Conservation (phyloP, 192 early-diverging fungal genomes). For the Neocallimastix lanati region DNA sequence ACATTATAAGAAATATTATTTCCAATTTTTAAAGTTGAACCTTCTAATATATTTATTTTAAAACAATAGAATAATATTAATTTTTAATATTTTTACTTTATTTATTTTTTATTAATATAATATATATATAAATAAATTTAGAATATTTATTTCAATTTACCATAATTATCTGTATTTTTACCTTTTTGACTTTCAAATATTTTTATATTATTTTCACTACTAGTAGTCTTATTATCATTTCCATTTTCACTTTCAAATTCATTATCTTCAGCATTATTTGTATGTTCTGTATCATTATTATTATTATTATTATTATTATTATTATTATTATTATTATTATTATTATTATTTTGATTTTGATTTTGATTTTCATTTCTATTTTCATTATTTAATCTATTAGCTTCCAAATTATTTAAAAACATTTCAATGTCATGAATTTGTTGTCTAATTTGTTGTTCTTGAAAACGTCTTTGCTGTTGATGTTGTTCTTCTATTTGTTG, state of each 20-base stretch:
- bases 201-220: background rate
- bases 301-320: too few relatives aligned
- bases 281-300: too few relatives aligned
- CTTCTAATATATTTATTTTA: too few relatives aligned
- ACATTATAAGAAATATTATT: too few relatives aligned
- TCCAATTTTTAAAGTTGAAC: too few relatives aligned
- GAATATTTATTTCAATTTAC: too few relatives aligned
- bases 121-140: too few relatives aligned
- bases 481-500: conserved; percentile 5
- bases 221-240: background rate
- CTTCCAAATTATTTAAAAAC: background rate
- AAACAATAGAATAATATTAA: too few relatives aligned
- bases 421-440: background rate
- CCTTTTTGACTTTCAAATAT: background rate
- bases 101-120: too few relatives aligned
- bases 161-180: background rate
- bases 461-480: conserved; percentile 5
- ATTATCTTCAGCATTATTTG: background rate
- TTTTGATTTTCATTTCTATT: background rate
- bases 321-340: too few relatives aligned
- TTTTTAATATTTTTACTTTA: too few relatives aligned
- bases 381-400: background rate
- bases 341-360: background rate
- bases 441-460: background rate
- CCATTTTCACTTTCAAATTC: background rate